Evolutionary conservation across 495 filamentous ascomycete species (phyloP), one percentile per base, ranked within the genome.

Genomic region (Cercophora sp.): DNA sequence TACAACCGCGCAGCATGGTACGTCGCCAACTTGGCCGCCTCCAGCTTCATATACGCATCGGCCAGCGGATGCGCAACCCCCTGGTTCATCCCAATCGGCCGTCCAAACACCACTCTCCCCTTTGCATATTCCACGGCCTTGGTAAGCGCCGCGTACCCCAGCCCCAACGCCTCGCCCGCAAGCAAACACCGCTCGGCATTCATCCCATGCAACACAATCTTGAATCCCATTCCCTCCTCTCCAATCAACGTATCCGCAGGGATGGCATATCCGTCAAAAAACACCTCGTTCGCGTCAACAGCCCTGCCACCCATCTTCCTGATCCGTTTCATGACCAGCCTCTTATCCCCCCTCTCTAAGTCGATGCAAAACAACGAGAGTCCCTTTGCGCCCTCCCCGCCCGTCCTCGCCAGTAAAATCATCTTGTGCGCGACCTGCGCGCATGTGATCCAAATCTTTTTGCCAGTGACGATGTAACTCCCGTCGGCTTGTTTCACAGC

Each of bases 401-500:
- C 83, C 0, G 87, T 90, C 9, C 88, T 79, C 9, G 88, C 87
- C 0, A 93, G 74, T 1, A 91, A 72, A 5, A 91, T 81, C 87
- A 91, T 90, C 59, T 85, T 87, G 4, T 73, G 71, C 1, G 87
- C 87, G 5, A 89, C 84, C 63, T 91, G 85, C 3, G 87, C 88
- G 49, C 79, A 88, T 2, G 86, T 85, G 34, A 90, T 91, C 87
- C 87, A 89, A 54, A 89, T 89, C 73, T 91, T 91, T 63, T 89
- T 87, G 0, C 87, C 87, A 0, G 79, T 75, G 11, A 92, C 74
- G 0, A 65, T 70, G 68, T 88, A 91, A 16, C 65, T 68, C 22
- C 80, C 76, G 2, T 74, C 72, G 16, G 72, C 52, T 9, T 66
- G 67, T 61, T 68, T 81, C 27, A 57, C 69, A 2, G 83, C 87